Percentiles rank a stretch among this genome's conserved stretches.
These are phyloP conservation scores for Halteria grandinella DNA, from an alignment of 73 alveolate species.

Conservation along the genomic window DNA sequence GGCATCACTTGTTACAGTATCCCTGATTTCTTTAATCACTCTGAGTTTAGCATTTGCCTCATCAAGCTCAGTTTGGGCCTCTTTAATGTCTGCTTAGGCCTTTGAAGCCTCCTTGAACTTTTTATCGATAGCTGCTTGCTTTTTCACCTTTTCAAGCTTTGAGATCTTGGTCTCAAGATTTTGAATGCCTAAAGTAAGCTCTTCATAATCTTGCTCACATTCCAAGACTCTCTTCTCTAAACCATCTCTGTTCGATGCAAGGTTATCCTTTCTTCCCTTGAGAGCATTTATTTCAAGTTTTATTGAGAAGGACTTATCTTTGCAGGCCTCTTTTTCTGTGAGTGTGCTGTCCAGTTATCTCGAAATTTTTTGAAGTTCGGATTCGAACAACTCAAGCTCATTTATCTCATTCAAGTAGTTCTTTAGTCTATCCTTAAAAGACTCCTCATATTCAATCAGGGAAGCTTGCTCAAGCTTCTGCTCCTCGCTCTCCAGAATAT, in stretches of 20 bases:
- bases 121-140: constrained; percentile 44
- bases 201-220: constrained; percentile 41
- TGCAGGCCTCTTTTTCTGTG: constrained; percentile 26
- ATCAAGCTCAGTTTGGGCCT: constrained; percentile 4
- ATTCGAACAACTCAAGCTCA: constrained; percentile 20
- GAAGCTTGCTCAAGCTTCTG: constrained; percentile 10
- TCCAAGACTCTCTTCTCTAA: not conserved
- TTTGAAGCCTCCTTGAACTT: constrained; percentile 54
- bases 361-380: constrained; percentile 5
- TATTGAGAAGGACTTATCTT: constrained; percentile 13
- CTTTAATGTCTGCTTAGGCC: constrained; percentile 44
- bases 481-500: constrained; percentile 17
- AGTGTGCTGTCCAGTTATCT: constrained; percentile 13
- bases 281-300: constrained; percentile 9
- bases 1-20: constrained; percentile 4
- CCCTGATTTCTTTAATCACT: not conserved
- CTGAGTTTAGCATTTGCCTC: not conserved
- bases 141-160: constrained; percentile 42
- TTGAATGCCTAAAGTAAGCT: not conserved
- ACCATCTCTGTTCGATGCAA: not conserved
- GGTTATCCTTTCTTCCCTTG: constrained; percentile 20
- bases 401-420: constrained; percentile 14
- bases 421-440: constrained; percentile 21
- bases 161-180: constrained; percentile 21
- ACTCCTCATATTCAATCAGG: constrained; percentile 37